Base-by-base conservation (phyloP, 306 rosid species). In the Arachis hypogaea region DNA sequence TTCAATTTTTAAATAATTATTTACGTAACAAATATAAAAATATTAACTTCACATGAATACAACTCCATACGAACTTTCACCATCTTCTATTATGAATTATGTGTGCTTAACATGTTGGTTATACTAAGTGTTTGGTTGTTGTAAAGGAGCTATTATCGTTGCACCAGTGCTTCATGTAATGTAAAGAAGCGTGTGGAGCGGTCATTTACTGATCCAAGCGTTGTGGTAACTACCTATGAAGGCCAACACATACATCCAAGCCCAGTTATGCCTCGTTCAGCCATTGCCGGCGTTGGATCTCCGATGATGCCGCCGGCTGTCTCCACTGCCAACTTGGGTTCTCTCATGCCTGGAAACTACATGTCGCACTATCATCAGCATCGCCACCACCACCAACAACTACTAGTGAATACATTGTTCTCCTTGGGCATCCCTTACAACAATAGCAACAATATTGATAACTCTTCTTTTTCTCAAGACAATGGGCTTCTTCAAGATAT, bases 161-260 rank as follows among this genome's bases (percentile, higher is more conserved):
- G 98, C 96, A 91, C 97, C 75, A 89, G 80, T 41, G 77, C 82
- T 9, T 80, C 96, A 60, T 93, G 98, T 79, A 85, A 88, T 81
- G 98, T 93, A 73, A 93, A 93, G 88, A 93, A 93, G 62, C 91
- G 92, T 7, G 96, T 93, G 65, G 98, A 93, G 79, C 82, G 98
- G 80, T 93, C 92, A 30, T 84, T 77, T 72, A 79, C 72, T 7
- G 97, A 93, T 81, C 92, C 96, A 58, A 86, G 78, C 75, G 65
- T 86, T 60, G 98, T 93, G 1, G 91, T 93, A 7, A 93, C 98
- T 4, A 93, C 98, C 30, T 93, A 93, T 28, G 98, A 93, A 86
- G 98, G 98, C 41, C 92, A 93, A 65, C 98, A 93, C 81, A 84
- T 79, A 0, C 98, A 93, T 69, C 87, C 83, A 45, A 88, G 91